These are phyloP conservation scores for Parathielavia hyrcaniae DNA, from an alignment of 495 filamentous ascomycete species.

Conservation along the genomic window DNA sequence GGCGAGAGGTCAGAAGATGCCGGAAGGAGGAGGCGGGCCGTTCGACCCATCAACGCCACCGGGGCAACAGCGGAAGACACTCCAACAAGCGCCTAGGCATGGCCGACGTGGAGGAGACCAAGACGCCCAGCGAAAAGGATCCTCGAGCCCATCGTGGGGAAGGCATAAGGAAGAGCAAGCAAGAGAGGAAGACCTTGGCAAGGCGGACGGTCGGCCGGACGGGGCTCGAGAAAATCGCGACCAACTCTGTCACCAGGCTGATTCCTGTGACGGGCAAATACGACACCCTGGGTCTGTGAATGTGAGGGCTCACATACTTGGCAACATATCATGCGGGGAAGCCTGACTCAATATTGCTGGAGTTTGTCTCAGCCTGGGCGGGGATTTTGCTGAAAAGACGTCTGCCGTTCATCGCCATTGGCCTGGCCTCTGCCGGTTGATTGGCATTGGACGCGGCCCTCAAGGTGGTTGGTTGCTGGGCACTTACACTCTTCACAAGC, in stretches of 20 bases:
- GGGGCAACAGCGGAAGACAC: constrained; percentile 37
- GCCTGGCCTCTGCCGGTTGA: background rate
- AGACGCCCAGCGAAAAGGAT: background rate
- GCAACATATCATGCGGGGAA: background rate
- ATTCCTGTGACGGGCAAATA: constrained; percentile 25
- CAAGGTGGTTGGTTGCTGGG: background rate
- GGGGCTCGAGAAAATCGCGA: constrained; percentile 22
- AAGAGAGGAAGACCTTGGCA: background rate
- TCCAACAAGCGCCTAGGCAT: constrained; percentile 25
- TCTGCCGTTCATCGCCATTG: background rate
- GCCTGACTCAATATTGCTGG: background rate
- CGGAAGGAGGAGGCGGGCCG: constrained; percentile 43
- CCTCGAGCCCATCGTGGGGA: background rate
- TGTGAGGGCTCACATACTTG: background rate
- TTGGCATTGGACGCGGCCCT: background rate
- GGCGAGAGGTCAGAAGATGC: constrained; percentile 50
- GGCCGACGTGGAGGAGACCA: background rate
- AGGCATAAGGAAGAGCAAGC: background rate
- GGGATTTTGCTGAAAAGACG: background rate
- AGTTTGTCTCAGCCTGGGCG: background rate
- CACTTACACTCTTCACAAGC: background rate
- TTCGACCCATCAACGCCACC: constrained; percentile 25
- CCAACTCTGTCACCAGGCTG: constrained; percentile 18
- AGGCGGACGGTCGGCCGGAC: constrained; percentile 8
- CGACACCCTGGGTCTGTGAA: constrained; percentile 27